phyloP scores from a whole-genome alignment of 345 rosid genomes.

The Eucalyptus cladocalyx region DNA sequence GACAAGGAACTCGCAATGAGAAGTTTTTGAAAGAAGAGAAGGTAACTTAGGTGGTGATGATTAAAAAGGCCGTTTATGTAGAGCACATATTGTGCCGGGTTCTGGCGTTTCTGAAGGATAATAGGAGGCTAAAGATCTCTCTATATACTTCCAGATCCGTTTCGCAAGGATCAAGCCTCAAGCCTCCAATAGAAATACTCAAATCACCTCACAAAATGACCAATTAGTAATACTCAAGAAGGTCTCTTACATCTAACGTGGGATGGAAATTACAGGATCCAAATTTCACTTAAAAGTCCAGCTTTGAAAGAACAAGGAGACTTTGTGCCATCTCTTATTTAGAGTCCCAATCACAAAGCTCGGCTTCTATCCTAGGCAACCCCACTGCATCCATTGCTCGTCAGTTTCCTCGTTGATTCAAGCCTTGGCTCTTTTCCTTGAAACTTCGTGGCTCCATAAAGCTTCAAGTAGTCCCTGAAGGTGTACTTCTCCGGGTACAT shows the following conservation, averaged over 20 bases:
- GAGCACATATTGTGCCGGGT: background rate
- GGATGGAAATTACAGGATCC: background rate
- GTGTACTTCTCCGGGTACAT: slow-evolving; percentile 33
- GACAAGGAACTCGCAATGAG: background rate
- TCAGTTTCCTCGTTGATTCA: slow-evolving; percentile 39
- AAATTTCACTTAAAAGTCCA: background rate
- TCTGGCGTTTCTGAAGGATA: background rate
- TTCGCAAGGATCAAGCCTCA: accelerated
- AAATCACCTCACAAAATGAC: background rate
- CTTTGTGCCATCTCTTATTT: background rate
- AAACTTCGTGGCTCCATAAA: slow-evolving; percentile 57
- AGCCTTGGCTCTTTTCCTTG: slow-evolving; percentile 53
- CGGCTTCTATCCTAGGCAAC: background rate
- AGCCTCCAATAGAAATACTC: background rate
- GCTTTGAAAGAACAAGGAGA: background rate
- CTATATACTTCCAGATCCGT: background rate
- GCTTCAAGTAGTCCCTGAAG: slow-evolving; percentile 64
- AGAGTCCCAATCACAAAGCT: background rate
- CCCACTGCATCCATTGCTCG: slow-evolving; percentile 7
- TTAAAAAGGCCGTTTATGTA: background rate
- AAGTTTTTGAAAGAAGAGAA: background rate
- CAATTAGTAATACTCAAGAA: background rate
- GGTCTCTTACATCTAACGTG: background rate
- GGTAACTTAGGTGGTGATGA: background rate
- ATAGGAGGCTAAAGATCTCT: background rate